Base-by-base conservation (phyloP, 1,139 yeast species). In the Lodderomyces beijingensis region DNA sequence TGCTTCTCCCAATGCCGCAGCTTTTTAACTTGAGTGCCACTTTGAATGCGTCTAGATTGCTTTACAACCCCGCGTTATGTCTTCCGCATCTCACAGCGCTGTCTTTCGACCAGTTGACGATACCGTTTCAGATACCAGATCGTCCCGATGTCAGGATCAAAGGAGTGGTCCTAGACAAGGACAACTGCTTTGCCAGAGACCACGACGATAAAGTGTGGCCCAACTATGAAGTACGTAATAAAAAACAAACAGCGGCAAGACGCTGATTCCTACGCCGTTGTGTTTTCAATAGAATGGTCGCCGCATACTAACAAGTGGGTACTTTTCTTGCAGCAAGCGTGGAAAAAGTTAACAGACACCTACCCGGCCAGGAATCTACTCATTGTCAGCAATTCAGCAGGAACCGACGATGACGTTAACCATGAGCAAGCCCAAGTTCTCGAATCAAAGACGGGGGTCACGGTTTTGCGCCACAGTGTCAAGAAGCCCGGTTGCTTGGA, bases 371-470 rank as follows among this genome's bases (percentile, higher is more conserved):
- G 76, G n/a, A 66, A 69, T 17, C 53, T 89, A 15, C 62, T 88
- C 21, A 83, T 91, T 24, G 96, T 91, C 3, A 84, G 95, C 47
- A 91, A 91, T 51, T 85, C 95, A 0, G 96, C 97, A 0, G 98
- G 98, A 0, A 85, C 96, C 1, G 67, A 72, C 37, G 67, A 72
- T 37, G 96, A 89, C 49, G 48, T 46, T 1, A 69, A 64, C 30
- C 72, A 76, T 43, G 41, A 42, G n/a, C 83, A 83, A 49, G 96
- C 96, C 0, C 36, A 49, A 17, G 50, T 59, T n/a, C 57, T 89
- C 17, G 95, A 87, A 51, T 36, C 55, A 4, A 67, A 70, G 22
- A 79, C 91, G 0, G 95, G 95, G 0, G 85, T 87, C 2, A 64
- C 75, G 1, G 96, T 91, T 0, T 62, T 89, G 27, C 65, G 85